These are phyloP conservation scores for Symmetrospora coprosmae DNA, from an alignment of 768 basidiomycete genomes.

Conservation along the genomic window DNA sequence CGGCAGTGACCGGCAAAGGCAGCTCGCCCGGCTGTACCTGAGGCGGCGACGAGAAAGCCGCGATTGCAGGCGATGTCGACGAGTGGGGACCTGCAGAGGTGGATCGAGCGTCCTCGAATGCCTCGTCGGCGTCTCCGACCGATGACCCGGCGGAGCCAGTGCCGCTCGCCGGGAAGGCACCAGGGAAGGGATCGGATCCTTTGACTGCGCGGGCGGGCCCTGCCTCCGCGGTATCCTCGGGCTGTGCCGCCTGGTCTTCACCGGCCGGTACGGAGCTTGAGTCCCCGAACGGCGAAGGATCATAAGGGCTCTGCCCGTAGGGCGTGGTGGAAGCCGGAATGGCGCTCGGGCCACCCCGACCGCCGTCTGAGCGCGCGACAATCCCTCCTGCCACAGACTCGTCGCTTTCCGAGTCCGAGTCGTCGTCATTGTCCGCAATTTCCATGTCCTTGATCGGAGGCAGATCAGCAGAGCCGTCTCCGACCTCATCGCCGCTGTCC, in stretches of 20 bases:
- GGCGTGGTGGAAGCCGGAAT: too few species aligned
- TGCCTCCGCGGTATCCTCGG: too few species aligned
- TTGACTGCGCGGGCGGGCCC: too few species aligned
- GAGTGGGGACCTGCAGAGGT: not conserved
- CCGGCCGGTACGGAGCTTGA: not conserved
- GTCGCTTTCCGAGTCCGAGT: conserved; percentile 6
- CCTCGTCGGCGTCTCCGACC: not conserved
- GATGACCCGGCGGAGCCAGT: not conserved
- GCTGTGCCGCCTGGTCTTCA: too few species aligned
- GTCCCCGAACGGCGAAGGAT: too few species aligned
- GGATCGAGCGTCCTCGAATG: not conserved
- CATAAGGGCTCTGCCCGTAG: too few species aligned
- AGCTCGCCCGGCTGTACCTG: not conserved
- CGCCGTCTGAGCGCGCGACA: too few species aligned
- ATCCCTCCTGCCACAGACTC: too few species aligned
- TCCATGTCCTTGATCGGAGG: conserved; percentile 1
- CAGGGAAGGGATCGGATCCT: conserved; percentile 1
- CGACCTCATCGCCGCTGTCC: not conserved
- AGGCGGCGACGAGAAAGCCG: too few species aligned
- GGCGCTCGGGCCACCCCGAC: too few species aligned
- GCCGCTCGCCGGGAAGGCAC: not conserved
- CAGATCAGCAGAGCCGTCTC: not conserved
- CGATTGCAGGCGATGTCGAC: too few species aligned
- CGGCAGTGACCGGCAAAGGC: not conserved
- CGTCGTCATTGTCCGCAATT: too few species aligned